phyloP scores from a whole-genome alignment of 179 eudicot species.

The Silene vulgaris region DNA sequence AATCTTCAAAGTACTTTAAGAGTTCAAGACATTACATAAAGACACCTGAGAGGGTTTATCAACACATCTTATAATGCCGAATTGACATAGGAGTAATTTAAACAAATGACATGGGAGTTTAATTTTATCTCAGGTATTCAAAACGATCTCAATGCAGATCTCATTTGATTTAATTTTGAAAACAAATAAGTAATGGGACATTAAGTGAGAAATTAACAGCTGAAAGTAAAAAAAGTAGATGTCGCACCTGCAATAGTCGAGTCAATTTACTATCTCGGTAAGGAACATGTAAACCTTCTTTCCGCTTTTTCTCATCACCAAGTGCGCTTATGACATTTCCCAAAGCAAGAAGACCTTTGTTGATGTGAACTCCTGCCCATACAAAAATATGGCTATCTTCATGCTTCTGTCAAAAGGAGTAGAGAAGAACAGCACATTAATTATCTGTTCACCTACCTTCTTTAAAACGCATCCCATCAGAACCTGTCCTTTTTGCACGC shows the following conservation, averaged over 20 bases:
- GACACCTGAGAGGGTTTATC: background rate
- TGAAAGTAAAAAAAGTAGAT: conserved; percentile 7
- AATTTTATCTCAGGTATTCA: background rate
- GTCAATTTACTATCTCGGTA: conserved; percentile 99
- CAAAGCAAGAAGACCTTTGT: conserved; percentile 97
- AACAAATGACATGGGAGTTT: background rate
- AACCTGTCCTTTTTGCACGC: conserved; percentile 96
- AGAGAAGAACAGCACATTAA: conserved; percentile 3
- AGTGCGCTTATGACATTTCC: conserved; percentile 98
- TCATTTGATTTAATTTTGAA: conserved; percentile 10
- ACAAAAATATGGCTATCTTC: conserved; percentile 1
- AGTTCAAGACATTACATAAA: background rate
- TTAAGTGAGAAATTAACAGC: background rate
- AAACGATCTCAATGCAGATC: background rate
- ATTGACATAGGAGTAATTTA: background rate
- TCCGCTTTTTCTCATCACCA: conserved; percentile 97
- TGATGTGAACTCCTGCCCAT: conserved; percentile 87
- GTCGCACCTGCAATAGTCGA: conserved; percentile 83
- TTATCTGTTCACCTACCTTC: conserved; percentile 52
- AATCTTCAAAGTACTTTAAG: conserved; percentile 6
- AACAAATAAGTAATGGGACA: background rate
- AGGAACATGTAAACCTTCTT: conserved; percentile 94
- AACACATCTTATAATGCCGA: background rate
- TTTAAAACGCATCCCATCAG: conserved; percentile 99
- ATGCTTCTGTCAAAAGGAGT: conserved; percentile 17